Evolutionary conservation across 305 asterid species (phyloP), one percentile per base, ranked within the genome.

Genomic region (Fraxinus xanthoxyloides): DNA sequence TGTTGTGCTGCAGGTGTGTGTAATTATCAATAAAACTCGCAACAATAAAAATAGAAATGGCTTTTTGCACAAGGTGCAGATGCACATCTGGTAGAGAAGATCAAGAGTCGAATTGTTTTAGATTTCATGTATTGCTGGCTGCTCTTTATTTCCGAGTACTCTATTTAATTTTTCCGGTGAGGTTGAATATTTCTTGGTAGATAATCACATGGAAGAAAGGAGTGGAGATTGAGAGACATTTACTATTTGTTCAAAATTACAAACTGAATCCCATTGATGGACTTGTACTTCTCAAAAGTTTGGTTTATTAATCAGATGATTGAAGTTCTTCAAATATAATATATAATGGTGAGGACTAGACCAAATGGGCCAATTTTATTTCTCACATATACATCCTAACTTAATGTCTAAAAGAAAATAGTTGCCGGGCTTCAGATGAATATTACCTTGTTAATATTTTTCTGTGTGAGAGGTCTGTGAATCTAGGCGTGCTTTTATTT

Each of bases 1-100:
- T 92, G 92, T 59, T 94, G 98, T 85, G 97, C 99, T 81, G 97
- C 95, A 81, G 98, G 98, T 95, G 82, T 95, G 82, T 0, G 7
- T 32, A 38, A 23, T 19, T 70, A 17, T 21, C 32, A 32, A 73
- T 54, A 72, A 23, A 28, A 67, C 74, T 12, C 36, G 15, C 21
- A 67, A 67, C 36, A 67, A 10, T 67, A 67, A 67, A 12, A 28
- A 26, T 5, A 28, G 69, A 59, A 21, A 59, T 7, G 8, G 4
- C 4, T 21, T 59, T 19, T 59, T 21, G 30, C 69, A 59, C 30
- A 59, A 59, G 69, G 30, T 21, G 15, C 12, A 59, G 69, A 21
- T 59, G 69, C 15, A 59, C 10, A 59, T 7, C 69, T 54, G 26
- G 15, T 21, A 59, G 69, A 59, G 30, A 21, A 56, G 67, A 19